Evolutionary conservation across 495 filamentous ascomycete species (phyloP), one percentile per base, ranked within the genome.

Genomic region (Neurospora pannonica): DNA sequence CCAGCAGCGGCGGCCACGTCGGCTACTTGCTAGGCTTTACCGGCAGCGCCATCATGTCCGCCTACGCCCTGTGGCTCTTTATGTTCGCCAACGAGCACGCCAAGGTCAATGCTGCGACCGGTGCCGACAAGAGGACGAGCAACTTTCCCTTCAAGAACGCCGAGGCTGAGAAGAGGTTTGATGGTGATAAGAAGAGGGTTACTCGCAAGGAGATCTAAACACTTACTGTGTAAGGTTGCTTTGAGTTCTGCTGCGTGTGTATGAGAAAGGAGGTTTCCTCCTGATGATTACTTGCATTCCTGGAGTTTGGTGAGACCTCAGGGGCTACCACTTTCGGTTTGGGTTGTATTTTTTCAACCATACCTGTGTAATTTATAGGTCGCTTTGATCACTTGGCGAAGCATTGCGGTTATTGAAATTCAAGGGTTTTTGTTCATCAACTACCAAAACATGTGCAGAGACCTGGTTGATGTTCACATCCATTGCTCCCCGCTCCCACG

Each of bases 141-240:
- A 91, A 92, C 36, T 97, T 91, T 78, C 94, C 94, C n/a, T 97
- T 95, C 78, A 88, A 86, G 78, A 97, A 95, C n/a, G 37, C 38
- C 2, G 78, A 76, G 73, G 77, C 80, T 4, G 78, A 81, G 34
- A 73, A 70, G 71, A 79, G 70, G 71, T 62, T 62, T 34, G 54
- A 34, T 15, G 54, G 54, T 62, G 54, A 62, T 6, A 62, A 62
- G 28, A 62, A 15, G 54, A 67, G 54, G 54, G 54, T 17, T 8
- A 67, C 54, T 36, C 54, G 54, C 24, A 67, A 67, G 54, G 28
- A 15, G 11, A 67, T 67, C 28, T 67, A 67, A 34, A 28, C 54
- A 34, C 54, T 67, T 17, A 19, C 39, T 40, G 37, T 40, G 39
- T 38, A 38, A 38, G 17, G 8, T 7, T 19, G 54, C 15, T 34